Conservation (phyloP, 2,329 filamentous ascomycete genomes). For the Fusarium albosuccineum region DNA sequence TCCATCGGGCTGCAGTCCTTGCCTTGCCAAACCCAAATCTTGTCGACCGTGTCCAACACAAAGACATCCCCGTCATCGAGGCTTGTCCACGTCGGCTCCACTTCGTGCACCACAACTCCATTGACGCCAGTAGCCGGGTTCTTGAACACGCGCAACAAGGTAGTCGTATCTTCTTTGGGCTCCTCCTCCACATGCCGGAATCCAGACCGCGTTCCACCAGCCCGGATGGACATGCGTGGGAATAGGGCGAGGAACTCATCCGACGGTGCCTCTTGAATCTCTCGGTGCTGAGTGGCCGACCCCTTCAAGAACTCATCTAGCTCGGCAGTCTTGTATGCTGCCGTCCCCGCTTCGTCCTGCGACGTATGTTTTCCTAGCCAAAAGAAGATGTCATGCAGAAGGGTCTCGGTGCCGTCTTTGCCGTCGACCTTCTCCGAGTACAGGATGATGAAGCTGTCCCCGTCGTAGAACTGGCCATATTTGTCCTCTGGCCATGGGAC, state of each 20-base stretch:
- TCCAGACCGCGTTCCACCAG: conserved; percentile 72
- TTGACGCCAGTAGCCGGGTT: conserved; percentile 62
- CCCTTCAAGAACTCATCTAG: conserved; percentile 76
- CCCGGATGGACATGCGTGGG: conserved; percentile 69
- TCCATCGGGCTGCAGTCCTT: conserved; percentile 75
- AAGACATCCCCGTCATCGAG: conserved; percentile 77
- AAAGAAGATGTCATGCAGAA: conserved; percentile 76
- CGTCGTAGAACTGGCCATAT: conserved; percentile 73
- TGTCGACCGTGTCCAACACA: conserved; percentile 70
- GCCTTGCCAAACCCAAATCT: conserved; percentile 80
- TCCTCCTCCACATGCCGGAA: conserved; percentile 72
- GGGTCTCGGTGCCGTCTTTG: conserved; percentile 56
- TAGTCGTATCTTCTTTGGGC: conserved; percentile 57
- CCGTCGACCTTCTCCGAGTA: conserved; percentile 68
- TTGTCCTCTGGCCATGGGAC: conserved; percentile 69
- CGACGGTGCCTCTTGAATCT: conserved; percentile 70
- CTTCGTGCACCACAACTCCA: conserved; percentile 72
- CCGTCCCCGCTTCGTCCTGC: conserved; percentile 76
- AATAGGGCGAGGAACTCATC: conserved; percentile 72
- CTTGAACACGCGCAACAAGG: conserved; percentile 74
- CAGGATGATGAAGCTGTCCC: conserved; percentile 77
- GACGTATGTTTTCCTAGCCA: conserved; percentile 76
- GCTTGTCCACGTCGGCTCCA: conserved; percentile 71
- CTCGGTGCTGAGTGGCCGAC: conserved; percentile 73
- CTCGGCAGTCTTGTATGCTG: conserved; percentile 79